Percentiles rank a stretch among this genome's conserved stretches.
Evolutionary conservation across 768 basidiomycete species (phyloP).

Genomic region (Hericium erinaceus): DNA sequence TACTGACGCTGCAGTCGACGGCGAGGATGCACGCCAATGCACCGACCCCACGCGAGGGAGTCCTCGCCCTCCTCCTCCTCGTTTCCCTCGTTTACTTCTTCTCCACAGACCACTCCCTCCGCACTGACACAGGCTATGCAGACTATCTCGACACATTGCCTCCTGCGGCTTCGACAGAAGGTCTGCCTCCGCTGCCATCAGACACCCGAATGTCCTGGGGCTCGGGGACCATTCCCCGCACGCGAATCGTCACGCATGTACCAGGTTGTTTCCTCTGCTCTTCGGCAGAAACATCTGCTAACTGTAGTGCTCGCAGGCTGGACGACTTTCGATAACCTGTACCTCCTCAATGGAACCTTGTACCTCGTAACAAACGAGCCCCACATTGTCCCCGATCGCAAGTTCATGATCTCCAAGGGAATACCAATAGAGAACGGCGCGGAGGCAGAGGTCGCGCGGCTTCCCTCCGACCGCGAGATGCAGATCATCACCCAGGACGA

Average conservation of each 20-base stretch:
- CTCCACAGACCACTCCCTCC: no score
- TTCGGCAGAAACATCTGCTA: not conserved
- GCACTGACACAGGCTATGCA: no score
- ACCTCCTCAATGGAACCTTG: slow-evolving; percentile 70
- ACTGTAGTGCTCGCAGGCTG: slow-evolving; percentile 50
- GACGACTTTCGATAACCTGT: slow-evolving; percentile 83
- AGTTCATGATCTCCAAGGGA: slow-evolving; percentile 65
- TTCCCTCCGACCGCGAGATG: slow-evolving; percentile 76
- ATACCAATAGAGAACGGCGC: slow-evolving; percentile 47
- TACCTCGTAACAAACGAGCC: slow-evolving; percentile 77
- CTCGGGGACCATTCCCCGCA: slow-evolving; percentile 36
- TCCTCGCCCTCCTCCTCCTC: slow-evolving; percentile 21
- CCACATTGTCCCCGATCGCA: slow-evolving; percentile 50
- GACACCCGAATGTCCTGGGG: slow-evolving; percentile 18
- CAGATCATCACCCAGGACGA: slow-evolving; percentile 60
- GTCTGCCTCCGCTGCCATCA: slow-evolving; percentile 7
- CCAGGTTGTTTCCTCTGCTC: slow-evolving; percentile 38
- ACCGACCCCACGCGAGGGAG: slow-evolving; percentile 23
- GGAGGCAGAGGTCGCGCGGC: slow-evolving; percentile 43
- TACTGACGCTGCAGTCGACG: no score
- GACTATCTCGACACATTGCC: no score
- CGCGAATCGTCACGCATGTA: slow-evolving; percentile 64
- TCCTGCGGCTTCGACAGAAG: no score
- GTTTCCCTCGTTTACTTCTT: slow-evolving; percentile 16
- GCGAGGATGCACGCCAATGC: slow-evolving; percentile 6